phyloP scores from a whole-genome alignment of 2,329 filamentous ascomycete species.

The Dactylellina parvicollis region DNA sequence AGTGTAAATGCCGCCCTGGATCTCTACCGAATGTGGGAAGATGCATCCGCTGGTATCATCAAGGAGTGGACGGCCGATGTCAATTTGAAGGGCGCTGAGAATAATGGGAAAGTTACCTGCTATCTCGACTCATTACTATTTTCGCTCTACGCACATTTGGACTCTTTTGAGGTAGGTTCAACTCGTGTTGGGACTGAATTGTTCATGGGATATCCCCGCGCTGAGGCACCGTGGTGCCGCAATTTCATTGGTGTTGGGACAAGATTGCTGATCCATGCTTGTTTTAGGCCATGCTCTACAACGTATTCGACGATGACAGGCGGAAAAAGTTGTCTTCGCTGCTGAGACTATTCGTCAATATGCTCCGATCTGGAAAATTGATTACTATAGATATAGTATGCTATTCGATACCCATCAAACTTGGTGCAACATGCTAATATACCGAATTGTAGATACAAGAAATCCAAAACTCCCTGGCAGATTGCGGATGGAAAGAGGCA shows the following conservation, averaged over 20 bases:
- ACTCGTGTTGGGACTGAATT: conserved; percentile 10
- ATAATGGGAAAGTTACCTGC: conserved; percentile 87
- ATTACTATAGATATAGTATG: conserved; percentile 83
- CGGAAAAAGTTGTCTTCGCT: conserved; percentile 79
- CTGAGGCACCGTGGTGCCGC: background rate
- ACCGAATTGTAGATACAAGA: conserved; percentile 72
- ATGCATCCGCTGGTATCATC: conserved; percentile 82
- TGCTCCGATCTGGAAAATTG: conserved; percentile 83
- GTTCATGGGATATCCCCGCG: conserved; percentile 26
- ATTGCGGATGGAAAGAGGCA: conserved; percentile 89
- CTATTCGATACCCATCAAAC: background rate
- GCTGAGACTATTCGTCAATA: conserved; percentile 89
- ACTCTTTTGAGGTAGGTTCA: conserved; percentile 79
- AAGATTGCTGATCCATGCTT: conserved; percentile 10
- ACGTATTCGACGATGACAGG: conserved; percentile 76
- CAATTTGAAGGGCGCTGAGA: conserved; percentile 83
- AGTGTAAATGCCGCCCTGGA: conserved; percentile 79
- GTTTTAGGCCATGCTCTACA: conserved; percentile 74
- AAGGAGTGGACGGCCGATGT: conserved; percentile 76
- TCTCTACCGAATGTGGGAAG: conserved; percentile 79
- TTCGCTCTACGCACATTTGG: conserved; percentile 91
- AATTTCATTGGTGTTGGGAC: background rate
- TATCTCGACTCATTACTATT: conserved; percentile 92
- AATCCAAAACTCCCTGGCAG: conserved; percentile 81
- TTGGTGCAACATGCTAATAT: background rate